Percentiles rank a stretch among this genome's conserved stretches.
phyloP scores from a whole-genome alignment of 495 filamentous ascomycete genomes.

The Aspergillus haitiensis region DNA sequence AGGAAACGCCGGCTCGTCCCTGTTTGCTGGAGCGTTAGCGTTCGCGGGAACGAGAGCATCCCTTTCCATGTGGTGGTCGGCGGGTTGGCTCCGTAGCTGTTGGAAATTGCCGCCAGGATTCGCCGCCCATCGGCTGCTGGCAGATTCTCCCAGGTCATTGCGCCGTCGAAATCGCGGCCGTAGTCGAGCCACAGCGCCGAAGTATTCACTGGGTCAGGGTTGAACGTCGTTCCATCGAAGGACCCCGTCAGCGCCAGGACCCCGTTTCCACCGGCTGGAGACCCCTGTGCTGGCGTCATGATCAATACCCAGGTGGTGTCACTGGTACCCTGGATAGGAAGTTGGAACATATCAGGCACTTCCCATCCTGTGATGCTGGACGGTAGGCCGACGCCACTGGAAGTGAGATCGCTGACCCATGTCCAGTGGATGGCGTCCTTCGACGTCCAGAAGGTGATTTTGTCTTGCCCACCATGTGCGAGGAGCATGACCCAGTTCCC shows the following conservation, averaged over 20 bases:
- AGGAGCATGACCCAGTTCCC: constrained; percentile 18
- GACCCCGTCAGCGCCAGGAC: constrained; percentile 12
- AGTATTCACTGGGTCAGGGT: constrained; percentile 3
- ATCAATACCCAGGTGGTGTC: constrained; percentile 17
- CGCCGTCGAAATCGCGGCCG: constrained; percentile 19
- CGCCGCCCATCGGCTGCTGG: constrained; percentile 5
- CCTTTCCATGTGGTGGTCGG: constrained; percentile 19
- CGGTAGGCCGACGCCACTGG: constrained; percentile 1
- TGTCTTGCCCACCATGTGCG: constrained; percentile 14
- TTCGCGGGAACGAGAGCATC: constrained; percentile 18
- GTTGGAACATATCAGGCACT: constrained; percentile 17
- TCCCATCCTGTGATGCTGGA: constrained; percentile 12
- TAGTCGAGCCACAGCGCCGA: constrained; percentile 13
- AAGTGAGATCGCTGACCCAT: constrained; percentile 9
- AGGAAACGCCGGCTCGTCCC: constrained; percentile 1
- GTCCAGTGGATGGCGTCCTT: constrained; percentile 9
- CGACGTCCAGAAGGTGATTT: constrained; percentile 14
- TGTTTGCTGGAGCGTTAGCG: constrained; percentile 9
- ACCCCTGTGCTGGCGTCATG: constrained; percentile 4
- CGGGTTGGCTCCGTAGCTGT: constrained; percentile 15
- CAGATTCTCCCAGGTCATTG: constrained; percentile 14
- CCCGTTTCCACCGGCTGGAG: constrained; percentile 17
- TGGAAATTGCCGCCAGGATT: constrained; percentile 11
- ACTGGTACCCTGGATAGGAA: constrained; percentile 8
- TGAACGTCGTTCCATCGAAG: constrained; percentile 11